Conservation (phyloP, 2,329 filamentous ascomycete genomes). For the Colletotrichum nymphaeae region DNA sequence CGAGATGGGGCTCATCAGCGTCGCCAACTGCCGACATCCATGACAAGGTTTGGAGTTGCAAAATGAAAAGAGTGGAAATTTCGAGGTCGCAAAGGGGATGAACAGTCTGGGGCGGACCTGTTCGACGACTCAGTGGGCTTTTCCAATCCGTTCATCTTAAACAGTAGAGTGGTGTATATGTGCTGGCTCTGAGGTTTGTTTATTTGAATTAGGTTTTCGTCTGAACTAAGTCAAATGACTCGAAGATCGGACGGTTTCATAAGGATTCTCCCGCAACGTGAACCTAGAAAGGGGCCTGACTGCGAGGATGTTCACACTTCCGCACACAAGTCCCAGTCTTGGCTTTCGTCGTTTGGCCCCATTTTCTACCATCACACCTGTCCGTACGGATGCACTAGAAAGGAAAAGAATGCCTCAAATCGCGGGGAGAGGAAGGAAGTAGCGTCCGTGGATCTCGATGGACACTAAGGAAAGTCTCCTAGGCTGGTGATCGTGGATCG, state of each 20-base stretch:
- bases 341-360: background rate
- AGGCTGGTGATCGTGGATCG: background rate
- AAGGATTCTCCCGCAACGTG: background rate
- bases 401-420: background rate
- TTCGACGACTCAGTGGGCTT: conserved; percentile 1
- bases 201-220: background rate
- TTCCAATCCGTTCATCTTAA: background rate
- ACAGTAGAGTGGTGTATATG: background rate
- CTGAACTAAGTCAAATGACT: conserved; percentile 29
- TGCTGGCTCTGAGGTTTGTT: background rate
- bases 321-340: background rate
- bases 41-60: conserved; percentile 17
- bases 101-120: conserved; percentile 7
- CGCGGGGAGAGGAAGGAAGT: background rate
- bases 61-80: conserved; percentile 8
- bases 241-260: conserved; percentile 15
- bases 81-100: background rate
- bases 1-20: conserved; percentile 7
- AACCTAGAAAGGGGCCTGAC: background rate
- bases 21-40: conserved; percentile 13
- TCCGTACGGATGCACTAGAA: background rate
- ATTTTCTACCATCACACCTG: background rate
- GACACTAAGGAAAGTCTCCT: background rate
- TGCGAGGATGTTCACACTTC: background rate
- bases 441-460: background rate